Evolutionary conservation across 768 basidiomycete species (phyloP), one percentile per base, ranked within the genome.

Genomic region (Boletus rubropictus): DNA sequence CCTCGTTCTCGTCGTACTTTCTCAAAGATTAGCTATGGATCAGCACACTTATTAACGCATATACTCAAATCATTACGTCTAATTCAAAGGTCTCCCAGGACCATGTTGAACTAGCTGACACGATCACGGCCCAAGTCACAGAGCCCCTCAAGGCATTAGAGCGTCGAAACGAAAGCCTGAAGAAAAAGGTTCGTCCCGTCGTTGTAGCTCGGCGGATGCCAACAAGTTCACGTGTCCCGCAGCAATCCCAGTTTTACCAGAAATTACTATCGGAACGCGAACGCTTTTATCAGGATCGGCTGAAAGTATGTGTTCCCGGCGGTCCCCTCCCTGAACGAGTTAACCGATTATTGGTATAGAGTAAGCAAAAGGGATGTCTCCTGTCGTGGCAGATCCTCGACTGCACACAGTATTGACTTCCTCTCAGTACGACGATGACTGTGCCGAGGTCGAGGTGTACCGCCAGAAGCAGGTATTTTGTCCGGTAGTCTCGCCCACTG

Each of bases 31-130:
- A 54, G 44, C 43, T 7, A 40, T 25, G 12, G 33, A 46, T 42
- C 53, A 92, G 89, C 64, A 84, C 89, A 3, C 61, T 91, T n/a
- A 73, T 83, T 55, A 65, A 68, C n/a, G 85, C 85, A 0, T 89
- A 86, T 59, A 71, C 78, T 32, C 76, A 79, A 61, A 73, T 90
- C 39, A 78, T 89, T 39, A 61, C 74, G 3, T 82, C 84, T 0
- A 70, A 86, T 54, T 68, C 69, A 21, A 72, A 72, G 43, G 68
- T 78, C 15, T 81, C 86, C 3, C 82, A 86, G 52, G 85, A 84
- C 56, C 89, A 90, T 61, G 58, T 79, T 43, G 74, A 70, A 51
- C 71, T 86, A 27, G 81, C 89, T 3, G 86, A 89, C 54, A 65
- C 68, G 7, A 60, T 90, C 15, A 74, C 61, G 10, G 63, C 72